Evolutionary conservation across 176 grass and related monocot species (phyloP).

Genomic region (Eleusine coracana): DNA sequence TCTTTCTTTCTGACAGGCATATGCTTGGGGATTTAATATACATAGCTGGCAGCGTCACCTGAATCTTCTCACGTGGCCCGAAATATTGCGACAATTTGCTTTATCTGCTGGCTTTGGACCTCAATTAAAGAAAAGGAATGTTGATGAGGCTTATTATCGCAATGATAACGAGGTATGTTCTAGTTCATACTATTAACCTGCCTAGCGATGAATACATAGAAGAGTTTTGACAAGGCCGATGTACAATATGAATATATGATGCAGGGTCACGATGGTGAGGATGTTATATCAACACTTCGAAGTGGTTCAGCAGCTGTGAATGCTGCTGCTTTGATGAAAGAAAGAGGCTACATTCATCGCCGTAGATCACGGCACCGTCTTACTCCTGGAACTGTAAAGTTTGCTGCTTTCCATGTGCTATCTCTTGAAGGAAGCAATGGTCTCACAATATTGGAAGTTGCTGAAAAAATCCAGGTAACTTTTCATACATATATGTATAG

Average conservation of each 20-base stretch:
- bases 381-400: slow-evolving; percentile 99
- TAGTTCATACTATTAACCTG: slow-evolving; percentile 6
- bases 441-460: slow-evolving; percentile 95
- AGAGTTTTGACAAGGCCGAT: slow-evolving; percentile 11
- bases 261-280: slow-evolving; percentile 69
- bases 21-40: slow-evolving; percentile 97
- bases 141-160: slow-evolving; percentile 60
- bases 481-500: slow-evolving; percentile 22
- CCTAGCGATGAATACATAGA: slow-evolving; percentile 7
- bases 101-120: slow-evolving; percentile 95
- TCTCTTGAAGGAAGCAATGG: slow-evolving; percentile 92
- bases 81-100: slow-evolving; percentile 94
- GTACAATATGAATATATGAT: slow-evolving; percentile 46
- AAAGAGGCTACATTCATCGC: slow-evolving; percentile 81
- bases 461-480: slow-evolving; percentile 97
- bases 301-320: slow-evolving; percentile 88
- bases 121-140: slow-evolving; percentile 81
- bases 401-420: slow-evolving; percentile 98
- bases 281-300: slow-evolving; percentile 80
- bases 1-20: slow-evolving; percentile 64
- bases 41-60: slow-evolving; percentile 85
- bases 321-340: slow-evolving; percentile 91
- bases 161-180: slow-evolving; percentile 85
- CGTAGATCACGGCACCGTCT: slow-evolving; percentile 83
- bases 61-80: slow-evolving; percentile 95